These are phyloP conservation scores for Phaeophleospora eucalypticola DNA, from an alignment of 2,329 filamentous ascomycete species.

Conservation along the genomic window DNA sequence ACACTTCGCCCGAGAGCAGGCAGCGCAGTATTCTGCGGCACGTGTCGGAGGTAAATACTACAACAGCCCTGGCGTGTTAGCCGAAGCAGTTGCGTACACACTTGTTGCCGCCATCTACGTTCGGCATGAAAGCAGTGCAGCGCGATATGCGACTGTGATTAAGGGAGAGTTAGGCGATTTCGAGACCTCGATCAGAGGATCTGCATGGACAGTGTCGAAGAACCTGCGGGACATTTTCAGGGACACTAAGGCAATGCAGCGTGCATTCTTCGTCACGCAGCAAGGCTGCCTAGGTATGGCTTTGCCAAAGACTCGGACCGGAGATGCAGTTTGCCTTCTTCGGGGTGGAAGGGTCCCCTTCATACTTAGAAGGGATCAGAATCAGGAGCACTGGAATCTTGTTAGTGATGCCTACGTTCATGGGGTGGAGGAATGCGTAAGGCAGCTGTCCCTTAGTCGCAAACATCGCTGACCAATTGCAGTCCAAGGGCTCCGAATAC, in stretches of 20 bases:
- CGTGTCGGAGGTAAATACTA: no score
- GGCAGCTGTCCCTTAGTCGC: no score
- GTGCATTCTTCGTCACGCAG: constrained; percentile 1
- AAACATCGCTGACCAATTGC: no score
- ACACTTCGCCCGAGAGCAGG: no score
- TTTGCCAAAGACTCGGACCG: not conserved
- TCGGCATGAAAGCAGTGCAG: not conserved
- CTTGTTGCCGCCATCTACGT: not conserved
- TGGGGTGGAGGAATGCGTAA: not conserved
- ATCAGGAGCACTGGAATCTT: not conserved
- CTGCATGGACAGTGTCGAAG: no score
- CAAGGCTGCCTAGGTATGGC: not conserved
- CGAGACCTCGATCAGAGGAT: no score
- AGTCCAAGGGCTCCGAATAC: no score
- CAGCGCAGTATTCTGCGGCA: no score
- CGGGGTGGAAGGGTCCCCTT: not conserved
- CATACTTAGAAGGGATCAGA: not conserved
- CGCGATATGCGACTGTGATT: no score
- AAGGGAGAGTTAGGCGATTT: no score
- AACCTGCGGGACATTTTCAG: not conserved
- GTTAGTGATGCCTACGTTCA: constrained; percentile 1
- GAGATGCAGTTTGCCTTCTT: not conserved
- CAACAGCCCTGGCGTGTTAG: not conserved
- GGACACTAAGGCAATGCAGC: not conserved
- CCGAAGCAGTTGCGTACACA: not conserved